Base-by-base conservation (phyloP, 768 basidiomycete species). In the Leccinum variicolor region DNA sequence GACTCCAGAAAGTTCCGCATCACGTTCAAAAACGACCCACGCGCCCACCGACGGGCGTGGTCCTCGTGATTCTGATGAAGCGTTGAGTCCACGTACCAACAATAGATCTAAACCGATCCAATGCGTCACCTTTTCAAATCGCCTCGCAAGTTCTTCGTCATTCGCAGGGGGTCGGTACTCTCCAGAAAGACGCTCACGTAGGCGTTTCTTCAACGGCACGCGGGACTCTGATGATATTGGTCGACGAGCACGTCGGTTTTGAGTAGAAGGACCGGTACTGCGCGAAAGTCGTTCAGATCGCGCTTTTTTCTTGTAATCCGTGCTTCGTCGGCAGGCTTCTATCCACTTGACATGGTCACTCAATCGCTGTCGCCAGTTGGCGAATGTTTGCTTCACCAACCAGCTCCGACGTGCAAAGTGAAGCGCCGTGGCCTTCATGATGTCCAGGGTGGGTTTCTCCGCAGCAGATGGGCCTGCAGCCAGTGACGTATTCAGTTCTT, bases 31-130 rank as follows among this genome's bases (percentile, higher is more conserved):
- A 92, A 91, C 0, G 90, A 84, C 14, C 87, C 86, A 50, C 77
- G 79, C 0, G 86, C 83, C 91, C 91, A 93, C 39, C 90, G 83
- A 13, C 79, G 80, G 61, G 84, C 80, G 57, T 89, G 84, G 58
- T 87, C 85, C 70, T 82, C 80, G 57, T 86, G 82, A 62, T 90
- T 92, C 89, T 91, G 68, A 61, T 33, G 28, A 58, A 61, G 29
- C 46, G 1, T 47, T 62, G 56, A 64, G 55, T 59, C 31, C 25
- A 41, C 14, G 0, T 34, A 17, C 31, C 17, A 6, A 53, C 15
- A 36, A 28, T 34, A 10, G 23, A n/a, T 41, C 7, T 28, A 10
- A 34, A 10, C 29, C 5, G n/a, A 43, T 14, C 14, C 8, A 13
- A 36, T 19, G 4, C 8, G 17, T 55, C 72, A 89, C 90, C 83